Base-by-base conservation (phyloP, 345 rosid species). In the Brassica juncea region DNA sequence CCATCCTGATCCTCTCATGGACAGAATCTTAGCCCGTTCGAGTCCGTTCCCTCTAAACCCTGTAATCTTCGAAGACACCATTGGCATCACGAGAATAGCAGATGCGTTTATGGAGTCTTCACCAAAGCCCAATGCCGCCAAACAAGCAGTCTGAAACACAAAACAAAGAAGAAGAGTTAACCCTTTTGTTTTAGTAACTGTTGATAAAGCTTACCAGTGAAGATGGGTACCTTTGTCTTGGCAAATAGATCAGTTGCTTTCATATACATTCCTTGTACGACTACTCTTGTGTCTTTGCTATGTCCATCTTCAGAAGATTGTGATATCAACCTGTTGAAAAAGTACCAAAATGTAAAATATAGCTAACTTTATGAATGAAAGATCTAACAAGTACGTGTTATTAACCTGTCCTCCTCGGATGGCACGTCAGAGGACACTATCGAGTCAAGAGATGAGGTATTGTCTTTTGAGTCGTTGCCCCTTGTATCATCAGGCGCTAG, bases 61-160 rank as follows among this genome's bases (percentile, higher is more conserved):
- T 47, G 94, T 92, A 8, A 89, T 89, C 88, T 87, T 95, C 15
- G 99, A 93, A 15, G 98, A 95, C 58, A 95, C 89, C 98, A 95
- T 95, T 14, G 98, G 99, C 98, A 95, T 95, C 59, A 95, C 99
- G 1, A 95, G 87, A 69, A 93, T 76, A 5, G 99, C 98, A 4
- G 99, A 92, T 73, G 99, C 98, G n/a, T 89, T 93, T 66, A 95
- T 93, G 0, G 99, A 87, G 74, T 93, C 99, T 71, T 93, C 99
- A 0, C 92, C 91, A 16, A 93, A 85, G 64, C 98, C 96, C 35
- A 92, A 85, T 4, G 92, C 86, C 9, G 89, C 73, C 8, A 90
- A 84, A 67, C 89, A 90, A 61, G 91, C 92, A 81, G 82, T 81
- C 99, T 95, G 90, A 88, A 81, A 82, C 73, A 74, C 28, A 71